Base-by-base conservation (phyloP, 176 grass and related monocot genomes). In the Hyparrhenia diplandra region DNA sequence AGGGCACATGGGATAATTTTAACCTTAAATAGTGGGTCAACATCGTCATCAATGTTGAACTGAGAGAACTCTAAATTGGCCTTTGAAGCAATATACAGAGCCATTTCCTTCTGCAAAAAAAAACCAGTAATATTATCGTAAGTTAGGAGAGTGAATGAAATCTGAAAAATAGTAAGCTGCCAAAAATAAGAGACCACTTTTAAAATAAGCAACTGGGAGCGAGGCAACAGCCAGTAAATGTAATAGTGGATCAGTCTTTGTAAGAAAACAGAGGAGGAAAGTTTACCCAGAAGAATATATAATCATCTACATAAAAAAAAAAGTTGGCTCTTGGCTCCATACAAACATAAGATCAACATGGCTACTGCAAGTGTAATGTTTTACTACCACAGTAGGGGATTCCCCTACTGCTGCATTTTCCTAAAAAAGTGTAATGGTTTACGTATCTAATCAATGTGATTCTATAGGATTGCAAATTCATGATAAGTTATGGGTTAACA, bases 11-110 rank as follows among this genome's bases (percentile, higher is more conserved):
- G 61, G 28, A 93, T 35, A 68, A 39, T 35, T 24, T 43, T 28
- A 89, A 98, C 96, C 96, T 98, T 98, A 80, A 98, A 98, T 71
- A 98, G 73, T 70, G 96, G 96, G 76, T 98, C 92, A 76, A 98
- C 71, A 87, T 98, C 92, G 62, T 92, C 90, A 84, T 98, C 96
- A 84, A 98, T 95, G 61, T 98, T 94, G 77, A 98, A 98, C 88
- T 92, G 93, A 89, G 88, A 98, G 82, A 98, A 98, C 80, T 98
- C 92, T 59, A 91, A 89, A 71, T 98, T 95, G 73, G 84, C 90
- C 85, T 95, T 98, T 52, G 96, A 98, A 84, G 96, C 96, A 72
- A 91, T 91, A 83, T 98, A 98, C n/a, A 98, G 62, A 84, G 90
- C 96, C 77, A 95, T 89, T 93, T 98, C 96, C 84, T 98, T 98